These are phyloP conservation scores for Cyclotella baltica DNA, from an alignment of 108 stramenopile genomes.

Conservation along the genomic window DNA sequence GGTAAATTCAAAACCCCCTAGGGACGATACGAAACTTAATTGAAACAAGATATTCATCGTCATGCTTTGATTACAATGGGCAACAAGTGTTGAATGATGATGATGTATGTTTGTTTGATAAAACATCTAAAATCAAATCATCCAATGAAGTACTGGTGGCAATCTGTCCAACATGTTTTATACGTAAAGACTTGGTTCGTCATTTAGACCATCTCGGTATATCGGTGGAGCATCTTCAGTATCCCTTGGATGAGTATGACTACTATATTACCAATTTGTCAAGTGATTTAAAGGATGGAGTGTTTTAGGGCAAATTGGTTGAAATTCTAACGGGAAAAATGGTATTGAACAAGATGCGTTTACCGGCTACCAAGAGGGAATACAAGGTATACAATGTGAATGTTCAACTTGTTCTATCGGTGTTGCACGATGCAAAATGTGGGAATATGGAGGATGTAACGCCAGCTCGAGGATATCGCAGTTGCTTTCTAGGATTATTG, in stretches of 20 bases:
- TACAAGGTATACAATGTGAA: slow-evolving; percentile 94
- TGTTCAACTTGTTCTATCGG: slow-evolving; percentile 66
- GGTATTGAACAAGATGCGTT: slow-evolving; percentile 66
- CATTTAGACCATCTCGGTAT: slow-evolving; percentile 86
- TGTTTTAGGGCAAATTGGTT: slow-evolving; percentile 81
- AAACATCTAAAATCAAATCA: slow-evolving; percentile 81
- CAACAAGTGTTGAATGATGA: slow-evolving; percentile 66
- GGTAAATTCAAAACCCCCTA: slow-evolving; percentile 77
- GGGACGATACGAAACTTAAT: slow-evolving; percentile 73
- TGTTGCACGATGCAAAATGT: slow-evolving; percentile 56
- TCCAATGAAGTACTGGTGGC: slow-evolving; percentile 79
- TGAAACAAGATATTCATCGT: slow-evolving; percentile 66
- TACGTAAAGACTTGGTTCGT: slow-evolving; percentile 85
- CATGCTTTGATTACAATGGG: slow-evolving; percentile 67
- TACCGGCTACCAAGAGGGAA: slow-evolving; percentile 90
- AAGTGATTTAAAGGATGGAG: slow-evolving; percentile 94
- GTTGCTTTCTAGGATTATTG: slow-evolving; percentile 77
- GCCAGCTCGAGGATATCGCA: slow-evolving; percentile 79
- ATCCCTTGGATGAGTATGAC: slow-evolving; percentile 91
- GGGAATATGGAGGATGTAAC: slow-evolving; percentile 64
- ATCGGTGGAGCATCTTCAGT: slow-evolving; percentile 80
- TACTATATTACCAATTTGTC: slow-evolving; percentile 85
- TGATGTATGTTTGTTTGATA: slow-evolving; percentile 74
- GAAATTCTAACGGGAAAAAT: slow-evolving; percentile 69
- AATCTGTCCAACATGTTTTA: slow-evolving; percentile 83